phyloP scores from a whole-genome alignment of 495 filamentous ascomycete species.

The Podospora didyma region DNA sequence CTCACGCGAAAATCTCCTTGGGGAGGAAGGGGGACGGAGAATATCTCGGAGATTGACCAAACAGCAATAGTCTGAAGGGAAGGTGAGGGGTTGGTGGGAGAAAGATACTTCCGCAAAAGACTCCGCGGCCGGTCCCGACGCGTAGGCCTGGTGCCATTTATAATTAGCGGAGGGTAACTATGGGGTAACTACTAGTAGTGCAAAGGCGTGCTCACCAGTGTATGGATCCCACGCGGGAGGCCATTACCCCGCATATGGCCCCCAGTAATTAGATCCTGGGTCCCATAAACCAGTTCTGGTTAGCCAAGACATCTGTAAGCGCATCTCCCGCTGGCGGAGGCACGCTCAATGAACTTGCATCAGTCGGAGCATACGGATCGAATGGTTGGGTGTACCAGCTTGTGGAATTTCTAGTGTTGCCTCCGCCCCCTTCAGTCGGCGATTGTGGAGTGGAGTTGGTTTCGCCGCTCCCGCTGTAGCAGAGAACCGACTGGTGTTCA shows the following conservation, averaged over 20 bases:
- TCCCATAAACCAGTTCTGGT: constrained; percentile 8
- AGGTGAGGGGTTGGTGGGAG: constrained; percentile 2
- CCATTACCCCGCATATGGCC: no score
- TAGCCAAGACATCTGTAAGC: constrained; percentile 1
- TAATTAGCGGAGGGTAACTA: no score
- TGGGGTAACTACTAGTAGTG: no score
- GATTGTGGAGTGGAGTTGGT: neutral
- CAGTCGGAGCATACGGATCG: neutral
- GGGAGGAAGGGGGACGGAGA: constrained; percentile 1
- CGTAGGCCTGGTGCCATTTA: no score
- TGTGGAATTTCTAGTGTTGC: neutral
- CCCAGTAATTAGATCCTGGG: neutral
- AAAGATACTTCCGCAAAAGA: neutral
- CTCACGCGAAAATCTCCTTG: no score
- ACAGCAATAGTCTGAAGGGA: neutral
- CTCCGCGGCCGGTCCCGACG: neutral
- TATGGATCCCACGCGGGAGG: no score
- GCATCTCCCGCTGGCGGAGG: neutral
- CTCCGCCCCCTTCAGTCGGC: neutral
- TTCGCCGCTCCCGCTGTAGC: neutral
- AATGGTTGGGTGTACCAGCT: constrained; percentile 2
- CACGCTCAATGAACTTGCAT: neutral
- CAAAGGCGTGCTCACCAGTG: no score
- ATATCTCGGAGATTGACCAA: constrained; percentile 14
- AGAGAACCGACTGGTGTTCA: constrained; percentile 7